These are phyloP conservation scores for Komagataella kurtzmanii DNA, from an alignment of 805 yeast genomes.

Conservation along the genomic window DNA sequence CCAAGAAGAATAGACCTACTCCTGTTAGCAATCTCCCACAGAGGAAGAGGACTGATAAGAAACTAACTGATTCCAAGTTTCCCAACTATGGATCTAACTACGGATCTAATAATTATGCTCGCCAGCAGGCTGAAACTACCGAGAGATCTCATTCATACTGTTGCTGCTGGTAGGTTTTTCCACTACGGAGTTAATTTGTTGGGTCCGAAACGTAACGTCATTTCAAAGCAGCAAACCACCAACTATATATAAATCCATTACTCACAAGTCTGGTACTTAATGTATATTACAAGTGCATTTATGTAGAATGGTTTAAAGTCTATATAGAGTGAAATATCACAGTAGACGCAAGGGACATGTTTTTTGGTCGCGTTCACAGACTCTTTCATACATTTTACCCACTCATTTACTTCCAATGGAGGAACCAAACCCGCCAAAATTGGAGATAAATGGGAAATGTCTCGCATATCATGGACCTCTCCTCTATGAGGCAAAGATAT, in stretches of 20 bases:
- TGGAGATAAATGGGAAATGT: constrained; percentile 21
- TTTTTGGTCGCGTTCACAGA: background rate
- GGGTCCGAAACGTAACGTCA: background rate
- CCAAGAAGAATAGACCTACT: constrained; percentile 11
- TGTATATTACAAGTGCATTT: background rate
- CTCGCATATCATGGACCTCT: constrained; percentile 87
- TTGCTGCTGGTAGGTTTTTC: background rate
- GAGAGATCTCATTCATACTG: background rate
- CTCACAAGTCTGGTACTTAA: background rate
- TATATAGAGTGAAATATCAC: background rate
- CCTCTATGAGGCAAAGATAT: constrained; percentile 76
- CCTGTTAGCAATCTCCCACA: constrained; percentile 8
- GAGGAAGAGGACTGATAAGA: constrained; percentile 4
- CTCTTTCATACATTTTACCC: constrained; percentile 4
- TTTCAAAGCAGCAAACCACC: background rate
- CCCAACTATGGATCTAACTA: constrained; percentile 2
- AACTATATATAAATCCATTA: background rate
- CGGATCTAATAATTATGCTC: background rate
- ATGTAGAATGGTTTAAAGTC: background rate
- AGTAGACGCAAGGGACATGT: background rate
- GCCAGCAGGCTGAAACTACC: background rate
- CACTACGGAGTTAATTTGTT: background rate
- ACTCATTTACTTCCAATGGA: background rate
- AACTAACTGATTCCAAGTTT: constrained; percentile 1
- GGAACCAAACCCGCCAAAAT: constrained; percentile 1